These are phyloP conservation scores for Chaetomiaceae sp. DNA, from an alignment of 2,329 filamentous ascomycete genomes.

Conservation along the genomic window DNA sequence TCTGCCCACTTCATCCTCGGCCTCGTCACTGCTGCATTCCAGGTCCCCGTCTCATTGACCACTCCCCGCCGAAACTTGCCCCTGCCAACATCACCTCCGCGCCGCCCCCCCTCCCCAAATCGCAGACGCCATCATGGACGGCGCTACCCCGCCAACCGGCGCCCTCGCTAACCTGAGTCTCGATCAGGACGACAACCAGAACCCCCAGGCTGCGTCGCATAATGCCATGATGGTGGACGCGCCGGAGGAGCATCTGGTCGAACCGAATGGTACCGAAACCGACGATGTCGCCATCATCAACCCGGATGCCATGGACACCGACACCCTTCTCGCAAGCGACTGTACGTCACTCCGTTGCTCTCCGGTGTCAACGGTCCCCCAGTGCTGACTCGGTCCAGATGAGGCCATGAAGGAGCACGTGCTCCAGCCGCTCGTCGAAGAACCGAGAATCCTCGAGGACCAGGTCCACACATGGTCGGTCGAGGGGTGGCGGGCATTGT, in stretches of 20 bases:
- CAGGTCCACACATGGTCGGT: conserved; percentile 81
- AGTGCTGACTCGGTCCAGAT: conserved; percentile 44
- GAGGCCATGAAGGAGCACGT: conserved; percentile 81
- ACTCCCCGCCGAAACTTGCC: neutral
- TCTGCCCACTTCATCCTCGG: neutral
- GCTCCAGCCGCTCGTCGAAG: conserved; percentile 65
- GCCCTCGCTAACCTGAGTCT: conserved; percentile 26
- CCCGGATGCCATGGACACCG: conserved; percentile 37
- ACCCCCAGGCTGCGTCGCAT: conserved; percentile 47
- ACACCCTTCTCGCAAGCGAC: conserved; percentile 48
- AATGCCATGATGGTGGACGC: conserved; percentile 52
- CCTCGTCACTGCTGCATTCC: neutral
- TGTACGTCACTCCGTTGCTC: conserved; percentile 33
- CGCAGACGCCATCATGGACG: conserved; percentile 6
- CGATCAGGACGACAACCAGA: conserved; percentile 42
- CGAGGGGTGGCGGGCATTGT: conserved; percentile 70
- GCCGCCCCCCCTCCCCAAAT: neutral
- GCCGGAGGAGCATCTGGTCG: conserved; percentile 50
- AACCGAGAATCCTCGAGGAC: conserved; percentile 76
- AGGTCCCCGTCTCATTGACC: neutral
- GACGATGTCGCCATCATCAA: conserved; percentile 52
- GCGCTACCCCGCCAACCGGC: conserved; percentile 15
- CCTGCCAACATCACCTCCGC: neutral
- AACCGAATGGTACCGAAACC: conserved; percentile 43
- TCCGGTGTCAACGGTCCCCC: conserved; percentile 1